Evolutionary conservation across 1,139 yeast genomes (phyloP), one percentile per base, ranked within the genome.

Genomic region (Hemisphaericaspora xylofermentans): DNA sequence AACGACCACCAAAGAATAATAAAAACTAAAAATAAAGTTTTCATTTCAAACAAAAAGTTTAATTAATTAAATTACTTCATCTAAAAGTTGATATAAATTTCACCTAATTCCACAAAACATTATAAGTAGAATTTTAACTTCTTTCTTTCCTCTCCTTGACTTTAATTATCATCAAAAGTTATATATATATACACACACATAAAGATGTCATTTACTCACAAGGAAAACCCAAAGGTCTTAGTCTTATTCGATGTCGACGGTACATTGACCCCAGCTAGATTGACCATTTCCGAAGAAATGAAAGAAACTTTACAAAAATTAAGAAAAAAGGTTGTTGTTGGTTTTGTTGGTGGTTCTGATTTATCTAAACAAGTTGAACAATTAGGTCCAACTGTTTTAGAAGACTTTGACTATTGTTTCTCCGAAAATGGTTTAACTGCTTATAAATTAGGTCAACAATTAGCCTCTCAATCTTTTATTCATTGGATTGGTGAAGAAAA

Each of bases 401-500:
- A 78, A 43, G 86, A 86, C 58, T 94, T 93, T 58, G 99, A 93
- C 72, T 93, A 83, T 77, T 86, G 96, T 64, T 93, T 93, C 78
- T 83, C 95, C 45, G 99, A 93, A 77, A 93, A 93, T 64, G 99
- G 99, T 47, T 79, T 93, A 63, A 91, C 98, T 51, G 99, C 99
- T 49, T 93, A 88, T 81, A 88, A 88, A 74, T 68, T 76, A 50
- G 98, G 98, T 62, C 63, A 86, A 64, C 76, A 86, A 70, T 77
- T 91, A 60, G 93, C 96, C 37, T 81, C 96, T 31, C 96, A 89
- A 72, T 85, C 95, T 41, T 93, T 93, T 72, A 93, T 93, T 61
- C 72, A 78, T 54, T 93, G 97, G 97, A 76, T 93, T 51, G 99
- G 99, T 59, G 89, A 93, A 57, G 95, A 86, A 58, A 83, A 88